phyloP scores from a whole-genome alignment of 176 grass and related monocot species.

The Triticum timopheevii region DNA sequence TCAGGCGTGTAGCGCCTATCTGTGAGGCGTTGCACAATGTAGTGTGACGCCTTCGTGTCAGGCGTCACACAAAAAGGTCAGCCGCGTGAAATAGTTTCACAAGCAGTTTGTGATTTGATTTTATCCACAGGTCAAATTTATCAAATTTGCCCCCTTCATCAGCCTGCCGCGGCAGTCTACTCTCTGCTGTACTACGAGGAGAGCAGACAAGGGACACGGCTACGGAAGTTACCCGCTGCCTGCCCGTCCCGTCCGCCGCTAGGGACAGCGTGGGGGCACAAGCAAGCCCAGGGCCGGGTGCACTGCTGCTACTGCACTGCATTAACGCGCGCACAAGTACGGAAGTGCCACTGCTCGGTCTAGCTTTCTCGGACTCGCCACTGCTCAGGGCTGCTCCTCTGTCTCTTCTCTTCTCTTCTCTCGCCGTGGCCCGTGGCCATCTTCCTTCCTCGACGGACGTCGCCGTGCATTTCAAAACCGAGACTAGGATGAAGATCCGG shows the following conservation, averaged over 20 bases:
- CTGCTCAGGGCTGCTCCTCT: not conserved
- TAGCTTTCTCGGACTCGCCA: not conserved
- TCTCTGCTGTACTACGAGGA: not conserved
- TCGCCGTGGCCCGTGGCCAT: not conserved
- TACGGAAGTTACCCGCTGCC: not conserved
- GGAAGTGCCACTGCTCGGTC: not conserved
- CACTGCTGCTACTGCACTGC: not conserved
- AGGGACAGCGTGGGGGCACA: constrained; percentile 5
- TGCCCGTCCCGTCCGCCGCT: constrained; percentile 17
- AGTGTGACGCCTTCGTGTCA: too few relatives aligned
- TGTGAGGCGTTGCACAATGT: too few relatives aligned
- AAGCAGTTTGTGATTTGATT: too few relatives aligned
- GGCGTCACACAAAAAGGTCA: too few relatives aligned
- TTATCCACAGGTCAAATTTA: too few relatives aligned
- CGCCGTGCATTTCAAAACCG: not conserved
- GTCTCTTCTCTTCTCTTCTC: not conserved
- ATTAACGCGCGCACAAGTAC: not conserved
- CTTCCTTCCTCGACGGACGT: not conserved
- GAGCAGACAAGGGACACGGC: not conserved
- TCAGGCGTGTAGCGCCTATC: too few relatives aligned
- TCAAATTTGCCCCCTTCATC: not conserved
- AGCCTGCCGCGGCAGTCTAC: not conserved
- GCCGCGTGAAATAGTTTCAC: too few relatives aligned
- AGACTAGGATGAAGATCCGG: too few relatives aligned
- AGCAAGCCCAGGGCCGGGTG: not conserved